A percentile compares a stretch with the other conserved stretches of the same genome.
These are phyloP conservation scores for Nicotiana noctiflora DNA, from an alignment of 257 asterid species.

Conservation along the genomic window DNA sequence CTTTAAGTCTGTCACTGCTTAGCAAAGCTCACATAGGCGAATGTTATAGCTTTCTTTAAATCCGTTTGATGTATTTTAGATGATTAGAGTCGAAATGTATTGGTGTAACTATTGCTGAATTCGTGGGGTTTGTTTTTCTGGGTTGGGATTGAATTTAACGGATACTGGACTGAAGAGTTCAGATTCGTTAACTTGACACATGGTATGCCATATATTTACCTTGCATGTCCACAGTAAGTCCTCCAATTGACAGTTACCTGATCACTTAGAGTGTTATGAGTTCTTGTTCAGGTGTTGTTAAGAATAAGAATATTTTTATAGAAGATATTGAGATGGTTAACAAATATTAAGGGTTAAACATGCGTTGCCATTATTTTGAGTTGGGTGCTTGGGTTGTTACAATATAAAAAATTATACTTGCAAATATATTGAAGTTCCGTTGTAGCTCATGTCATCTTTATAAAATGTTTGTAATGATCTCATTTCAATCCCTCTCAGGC, in stretches of 20 bases:
- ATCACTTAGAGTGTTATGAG: neutral
- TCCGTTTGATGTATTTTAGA: neutral
- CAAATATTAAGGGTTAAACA: neutral
- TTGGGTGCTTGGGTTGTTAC: neutral
- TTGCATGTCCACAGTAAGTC: neutral
- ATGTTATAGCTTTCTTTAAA: neutral
- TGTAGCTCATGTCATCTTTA: neutral
- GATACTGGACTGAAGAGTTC: neutral
- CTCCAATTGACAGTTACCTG: neutral
- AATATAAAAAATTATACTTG: slow-evolving; percentile 4
- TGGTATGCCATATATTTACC: neutral
- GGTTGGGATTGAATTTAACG: neutral
- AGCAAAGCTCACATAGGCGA: neutral
- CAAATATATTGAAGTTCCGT: neutral
- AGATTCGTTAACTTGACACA: neutral
- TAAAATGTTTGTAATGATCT: neutral
- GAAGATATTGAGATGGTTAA: neutral
- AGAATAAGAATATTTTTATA: neutral
- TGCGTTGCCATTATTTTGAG: neutral
- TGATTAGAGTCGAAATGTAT: neutral
- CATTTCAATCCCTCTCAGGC: slow-evolving; percentile 44
- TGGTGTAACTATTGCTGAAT: neutral
- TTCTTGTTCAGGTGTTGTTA: neutral
- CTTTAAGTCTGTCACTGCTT: neutral
- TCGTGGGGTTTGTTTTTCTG: neutral